Percentiles rank a stretch among this genome's conserved stretches.
These are phyloP conservation scores for Pseudogymnoascus sp. DNA, from an alignment of 2,329 filamentous ascomycete genomes.

Conservation along the genomic window DNA sequence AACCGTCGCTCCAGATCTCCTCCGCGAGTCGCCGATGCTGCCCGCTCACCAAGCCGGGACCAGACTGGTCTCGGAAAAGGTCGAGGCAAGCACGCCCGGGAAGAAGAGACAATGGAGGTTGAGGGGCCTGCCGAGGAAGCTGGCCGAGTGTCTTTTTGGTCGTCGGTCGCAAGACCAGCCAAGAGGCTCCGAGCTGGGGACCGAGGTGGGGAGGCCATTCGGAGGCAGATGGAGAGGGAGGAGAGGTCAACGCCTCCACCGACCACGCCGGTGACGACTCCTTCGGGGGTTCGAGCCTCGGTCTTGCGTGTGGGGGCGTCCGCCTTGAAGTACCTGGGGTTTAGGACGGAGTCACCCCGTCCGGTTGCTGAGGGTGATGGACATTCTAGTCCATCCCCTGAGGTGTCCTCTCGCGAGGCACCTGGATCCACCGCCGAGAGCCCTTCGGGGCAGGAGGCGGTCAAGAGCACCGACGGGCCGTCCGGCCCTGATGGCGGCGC, in stretches of 20 bases:
- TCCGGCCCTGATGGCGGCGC: neutral
- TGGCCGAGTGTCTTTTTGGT: neutral
- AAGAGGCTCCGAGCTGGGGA: constrained; percentile 7
- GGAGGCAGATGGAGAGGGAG: neutral
- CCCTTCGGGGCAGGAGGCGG: neutral
- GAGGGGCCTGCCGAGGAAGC: neutral
- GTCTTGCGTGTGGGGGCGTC: neutral
- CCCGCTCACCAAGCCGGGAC: neutral
- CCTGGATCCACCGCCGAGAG: neutral
- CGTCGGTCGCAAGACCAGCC: constrained; percentile 7
- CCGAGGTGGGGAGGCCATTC: constrained; percentile 3
- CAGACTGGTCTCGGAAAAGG: neutral
- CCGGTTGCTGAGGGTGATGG: constrained; percentile 1
- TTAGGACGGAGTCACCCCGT: neutral
- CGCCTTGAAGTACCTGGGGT: constrained; percentile 4
- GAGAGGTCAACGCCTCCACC: neutral
- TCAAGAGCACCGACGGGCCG: neutral
- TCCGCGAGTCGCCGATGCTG: constrained; percentile 1
- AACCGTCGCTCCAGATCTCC: neutral
- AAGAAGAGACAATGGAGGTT: neutral
- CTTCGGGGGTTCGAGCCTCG: neutral
- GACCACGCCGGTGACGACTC: neutral
- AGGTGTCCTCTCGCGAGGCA: constrained; percentile 4
- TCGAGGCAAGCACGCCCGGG: constrained; percentile 2
- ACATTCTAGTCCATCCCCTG: neutral